Conservation (phyloP, 768 basidiomycete species). For the Termitomyces sp. region DNA sequence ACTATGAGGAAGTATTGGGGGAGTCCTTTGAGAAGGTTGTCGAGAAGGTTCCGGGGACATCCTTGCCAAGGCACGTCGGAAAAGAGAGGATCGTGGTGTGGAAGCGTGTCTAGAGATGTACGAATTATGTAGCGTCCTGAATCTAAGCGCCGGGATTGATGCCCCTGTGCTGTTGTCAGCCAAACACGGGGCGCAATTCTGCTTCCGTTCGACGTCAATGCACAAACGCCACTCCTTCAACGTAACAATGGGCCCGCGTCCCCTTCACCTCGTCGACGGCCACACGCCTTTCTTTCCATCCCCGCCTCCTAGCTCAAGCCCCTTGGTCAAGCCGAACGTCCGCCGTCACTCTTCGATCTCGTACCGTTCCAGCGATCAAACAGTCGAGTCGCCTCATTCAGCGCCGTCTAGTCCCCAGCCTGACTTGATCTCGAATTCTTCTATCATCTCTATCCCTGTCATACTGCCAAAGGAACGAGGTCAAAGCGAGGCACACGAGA, state of each 20-base stretch:
- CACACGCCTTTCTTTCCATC: conserved; percentile 22
- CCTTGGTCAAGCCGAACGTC: conserved; percentile 15
- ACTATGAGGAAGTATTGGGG: conserved; percentile 32
- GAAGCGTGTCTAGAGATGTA: conserved; percentile 24
- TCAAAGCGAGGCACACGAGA: conserved; percentile 17
- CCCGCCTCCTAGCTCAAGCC: conserved; percentile 16
- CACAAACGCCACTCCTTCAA: conserved; percentile 30
- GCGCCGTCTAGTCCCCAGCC: conserved; percentile 13
- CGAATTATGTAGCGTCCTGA: no score
- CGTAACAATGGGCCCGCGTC: conserved; percentile 36
- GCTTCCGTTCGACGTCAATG: conserved; percentile 4
- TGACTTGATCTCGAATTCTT: conserved; percentile 20
- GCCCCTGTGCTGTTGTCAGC: not conserved
- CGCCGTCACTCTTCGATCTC: conserved; percentile 56
- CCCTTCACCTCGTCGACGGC: conserved; percentile 45
- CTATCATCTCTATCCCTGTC: conserved; percentile 12
- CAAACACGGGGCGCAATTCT: not conserved
- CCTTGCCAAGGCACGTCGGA: conserved; percentile 37
- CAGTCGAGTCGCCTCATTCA: conserved; percentile 13
- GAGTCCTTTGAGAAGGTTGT: conserved; percentile 39
- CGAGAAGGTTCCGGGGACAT: conserved; percentile 46
- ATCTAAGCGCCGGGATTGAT: not conserved
- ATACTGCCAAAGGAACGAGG: conserved; percentile 24
- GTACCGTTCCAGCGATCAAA: conserved; percentile 35
- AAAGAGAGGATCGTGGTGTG: conserved; percentile 55